These are phyloP conservation scores for Pezicula neosporulosa DNA, from an alignment of 2,329 filamentous ascomycete genomes.

Conservation along the genomic window DNA sequence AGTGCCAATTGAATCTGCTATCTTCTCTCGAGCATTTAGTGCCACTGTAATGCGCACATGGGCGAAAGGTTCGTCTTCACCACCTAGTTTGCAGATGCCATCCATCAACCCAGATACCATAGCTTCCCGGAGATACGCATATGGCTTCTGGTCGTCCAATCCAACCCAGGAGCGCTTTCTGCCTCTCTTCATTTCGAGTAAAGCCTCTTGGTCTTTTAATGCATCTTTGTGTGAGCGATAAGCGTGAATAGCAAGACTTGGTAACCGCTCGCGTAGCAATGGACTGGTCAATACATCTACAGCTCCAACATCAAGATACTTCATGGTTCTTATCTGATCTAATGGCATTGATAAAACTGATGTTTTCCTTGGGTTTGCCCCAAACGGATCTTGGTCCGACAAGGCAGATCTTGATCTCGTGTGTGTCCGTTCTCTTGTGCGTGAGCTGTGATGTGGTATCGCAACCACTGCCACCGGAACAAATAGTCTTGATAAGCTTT, in stretches of 20 bases:
- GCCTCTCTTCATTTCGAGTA: slow-evolving; percentile 68
- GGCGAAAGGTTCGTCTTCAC: slow-evolving; percentile 59
- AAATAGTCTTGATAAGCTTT: slow-evolving; percentile 43
- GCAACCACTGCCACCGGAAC: slow-evolving; percentile 40
- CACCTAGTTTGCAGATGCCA: slow-evolving; percentile 71
- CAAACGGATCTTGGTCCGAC: slow-evolving; percentile 13
- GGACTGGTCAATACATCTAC: slow-evolving; percentile 83
- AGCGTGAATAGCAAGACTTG: slow-evolving; percentile 75
- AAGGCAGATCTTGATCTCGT: slow-evolving; percentile 11
- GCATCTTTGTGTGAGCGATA: slow-evolving; percentile 80
- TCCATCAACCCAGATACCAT: slow-evolving; percentile 93
- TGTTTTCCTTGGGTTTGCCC: slow-evolving; percentile 13
- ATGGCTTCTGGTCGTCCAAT: slow-evolving; percentile 78
- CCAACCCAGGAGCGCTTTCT: slow-evolving; percentile 92
- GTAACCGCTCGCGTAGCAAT: slow-evolving; percentile 68
- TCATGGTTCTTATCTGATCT: slow-evolving; percentile 54
- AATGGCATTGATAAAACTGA: slow-evolving; percentile 34
- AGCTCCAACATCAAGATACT: slow-evolving; percentile 81
- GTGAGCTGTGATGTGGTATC: slow-evolving; percentile 27
- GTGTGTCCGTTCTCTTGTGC: slow-evolving; percentile 14
- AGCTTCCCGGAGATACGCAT: slow-evolving; percentile 83
- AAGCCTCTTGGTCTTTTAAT: slow-evolving; percentile 66
- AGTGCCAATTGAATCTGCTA: slow-evolving; percentile 63
- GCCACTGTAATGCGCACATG: slow-evolving; percentile 66
- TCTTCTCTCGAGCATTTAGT: slow-evolving; percentile 58